Evolutionary conservation across 345 rosid species (phyloP).

Genomic region (Citrus medica): DNA sequence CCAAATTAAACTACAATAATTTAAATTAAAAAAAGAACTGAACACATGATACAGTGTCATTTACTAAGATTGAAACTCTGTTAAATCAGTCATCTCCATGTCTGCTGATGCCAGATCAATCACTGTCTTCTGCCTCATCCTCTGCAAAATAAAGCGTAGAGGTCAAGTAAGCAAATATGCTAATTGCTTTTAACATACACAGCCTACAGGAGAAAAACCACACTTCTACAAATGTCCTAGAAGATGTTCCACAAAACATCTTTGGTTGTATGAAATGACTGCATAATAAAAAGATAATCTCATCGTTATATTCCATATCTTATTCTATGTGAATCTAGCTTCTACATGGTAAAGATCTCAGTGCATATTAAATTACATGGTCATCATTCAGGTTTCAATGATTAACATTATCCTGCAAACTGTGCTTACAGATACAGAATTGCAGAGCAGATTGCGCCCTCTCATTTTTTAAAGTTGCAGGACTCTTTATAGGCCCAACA

Average conservation of each 20-base stretch:
- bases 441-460: background rate
- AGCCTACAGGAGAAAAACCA: background rate
- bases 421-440: background rate
- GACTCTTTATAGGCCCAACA: background rate
- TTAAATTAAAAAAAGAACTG: background rate
- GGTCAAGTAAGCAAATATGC: background rate
- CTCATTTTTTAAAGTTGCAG: background rate
- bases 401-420: background rate
- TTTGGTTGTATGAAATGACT: background rate
- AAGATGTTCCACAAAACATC: background rate
- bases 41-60: constrained; percentile 10
- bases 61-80: background rate
- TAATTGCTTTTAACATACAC: background rate
- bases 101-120: constrained; percentile 15
- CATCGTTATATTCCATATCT: background rate
- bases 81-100: constrained; percentile 3
- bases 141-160: constrained; percentile 23
- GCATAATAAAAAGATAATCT: background rate
- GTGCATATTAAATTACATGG: background rate
- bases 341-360: background rate
- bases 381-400: background rate
- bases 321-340: background rate
- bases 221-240: background rate
- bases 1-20: background rate
- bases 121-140: constrained; percentile 27